Evolutionary conservation across 495 filamentous ascomycete genomes (phyloP).

Genomic region (Talaromyces nanjingensis): DNA sequence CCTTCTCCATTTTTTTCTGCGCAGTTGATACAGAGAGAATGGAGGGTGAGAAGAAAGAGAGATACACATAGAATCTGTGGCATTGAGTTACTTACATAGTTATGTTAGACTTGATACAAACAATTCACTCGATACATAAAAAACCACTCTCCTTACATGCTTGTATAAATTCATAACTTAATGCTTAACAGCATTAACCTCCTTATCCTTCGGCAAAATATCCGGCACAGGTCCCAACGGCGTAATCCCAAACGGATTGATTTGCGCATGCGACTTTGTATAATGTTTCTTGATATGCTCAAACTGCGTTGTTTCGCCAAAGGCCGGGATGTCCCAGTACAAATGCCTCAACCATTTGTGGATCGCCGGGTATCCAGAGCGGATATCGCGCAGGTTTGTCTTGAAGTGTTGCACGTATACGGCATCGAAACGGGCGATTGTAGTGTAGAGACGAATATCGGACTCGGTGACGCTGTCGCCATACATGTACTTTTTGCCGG

Average conservation of each 20-base stretch:
- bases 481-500: constrained; percentile 38
- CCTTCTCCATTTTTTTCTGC: background rate
- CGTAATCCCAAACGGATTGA: constrained; percentile 57
- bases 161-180: background rate
- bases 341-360: constrained; percentile 60
- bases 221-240: constrained; percentile 58
- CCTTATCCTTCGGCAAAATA: constrained; percentile 53
- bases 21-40: background rate
- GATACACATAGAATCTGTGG: constrained; percentile 4
- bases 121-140: background rate
- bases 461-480: constrained; percentile 68
- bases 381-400: constrained; percentile 78
- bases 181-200: constrained; percentile 45
- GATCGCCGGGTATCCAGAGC: constrained; percentile 64
- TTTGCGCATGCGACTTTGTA: constrained; percentile 64
- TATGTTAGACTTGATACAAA: background rate
- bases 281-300: constrained; percentile 70
- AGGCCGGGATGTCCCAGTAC: constrained; percentile 62
- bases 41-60: background rate
- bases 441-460: constrained; percentile 77
- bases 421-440: constrained; percentile 76
- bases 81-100: background rate
- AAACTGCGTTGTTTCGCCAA: constrained; percentile 58
- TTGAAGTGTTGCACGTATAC: constrained; percentile 96
- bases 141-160: background rate